Percentiles rank a stretch among this genome's conserved stretches.
Evolutionary conservation across 2,329 filamentous ascomycete genomes (phyloP).

Genomic region (Diaporthe citri): DNA sequence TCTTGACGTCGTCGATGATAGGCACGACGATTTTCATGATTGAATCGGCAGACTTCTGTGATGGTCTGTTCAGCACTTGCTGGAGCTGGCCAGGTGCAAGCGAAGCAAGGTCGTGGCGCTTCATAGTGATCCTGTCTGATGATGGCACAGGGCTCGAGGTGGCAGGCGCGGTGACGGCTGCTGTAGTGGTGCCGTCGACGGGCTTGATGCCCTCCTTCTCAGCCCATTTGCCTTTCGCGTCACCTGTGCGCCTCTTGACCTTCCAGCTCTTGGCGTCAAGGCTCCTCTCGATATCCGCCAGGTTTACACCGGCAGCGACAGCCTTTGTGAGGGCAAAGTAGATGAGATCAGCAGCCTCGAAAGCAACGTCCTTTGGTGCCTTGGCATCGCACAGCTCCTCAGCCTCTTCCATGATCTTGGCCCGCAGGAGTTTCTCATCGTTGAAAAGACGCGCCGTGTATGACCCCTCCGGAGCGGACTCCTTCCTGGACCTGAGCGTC

Average conservation of each 20-base stretch:
- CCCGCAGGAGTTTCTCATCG: constrained; percentile 87
- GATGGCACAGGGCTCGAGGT: constrained; percentile 45
- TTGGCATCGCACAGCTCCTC: constrained; percentile 92
- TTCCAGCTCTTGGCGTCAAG: constrained; percentile 96
- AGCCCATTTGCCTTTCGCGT: constrained; percentile 94
- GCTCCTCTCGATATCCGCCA: constrained; percentile 92
- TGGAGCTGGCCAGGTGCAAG: constrained; percentile 75
- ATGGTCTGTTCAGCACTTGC: constrained; percentile 85
- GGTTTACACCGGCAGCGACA: constrained; percentile 82
- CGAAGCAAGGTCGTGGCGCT: constrained; percentile 77
- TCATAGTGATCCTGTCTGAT: constrained; percentile 80
- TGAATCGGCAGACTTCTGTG: constrained; percentile 92
- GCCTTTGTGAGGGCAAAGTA: constrained; percentile 97
- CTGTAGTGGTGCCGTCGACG: constrained; percentile 51
- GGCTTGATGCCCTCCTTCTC: constrained; percentile 80
- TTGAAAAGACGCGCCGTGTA: constrained; percentile 95
- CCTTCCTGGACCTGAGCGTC: constrained; percentile 85
- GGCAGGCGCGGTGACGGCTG: constrained; percentile 49
- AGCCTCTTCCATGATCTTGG: constrained; percentile 99
- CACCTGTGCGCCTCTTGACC: constrained; percentile 91
- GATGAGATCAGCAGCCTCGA: constrained; percentile 93
- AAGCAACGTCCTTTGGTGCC: constrained; percentile 85
- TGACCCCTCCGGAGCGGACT: constrained; percentile 86
- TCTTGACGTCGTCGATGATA: constrained; percentile 89
- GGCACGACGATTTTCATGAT: constrained; percentile 92